These are phyloP conservation scores for Coniosporium tulheliwenetii DNA, from an alignment of 2,329 filamentous ascomycete species.

Conservation along the genomic window DNA sequence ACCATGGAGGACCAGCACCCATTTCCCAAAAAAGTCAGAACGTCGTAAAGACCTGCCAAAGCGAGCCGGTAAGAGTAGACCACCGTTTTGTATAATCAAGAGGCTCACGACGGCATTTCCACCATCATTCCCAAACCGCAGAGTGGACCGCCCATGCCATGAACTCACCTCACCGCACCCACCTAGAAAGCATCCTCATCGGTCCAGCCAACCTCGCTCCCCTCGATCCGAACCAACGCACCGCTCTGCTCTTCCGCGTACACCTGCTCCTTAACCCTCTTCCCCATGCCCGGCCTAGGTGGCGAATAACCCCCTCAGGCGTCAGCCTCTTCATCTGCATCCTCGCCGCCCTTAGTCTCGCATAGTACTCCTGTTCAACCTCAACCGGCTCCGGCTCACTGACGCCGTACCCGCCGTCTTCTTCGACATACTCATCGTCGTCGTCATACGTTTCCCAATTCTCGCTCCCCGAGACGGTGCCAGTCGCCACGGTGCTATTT, in stretches of 20 bases:
- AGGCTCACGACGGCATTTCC: too few relatives aligned
- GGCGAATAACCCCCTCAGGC: slow-evolving; percentile 18
- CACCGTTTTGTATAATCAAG: too few relatives aligned
- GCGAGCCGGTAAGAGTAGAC: too few relatives aligned
- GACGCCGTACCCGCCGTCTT: slow-evolving; percentile 27
- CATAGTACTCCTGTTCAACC: slow-evolving; percentile 63
- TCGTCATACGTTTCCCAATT: slow-evolving; percentile 98
- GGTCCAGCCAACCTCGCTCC: slow-evolving; percentile 18
- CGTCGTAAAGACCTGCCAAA: too few relatives aligned
- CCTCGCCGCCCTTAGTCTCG: slow-evolving; percentile 54
- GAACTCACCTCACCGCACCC: not conserved
- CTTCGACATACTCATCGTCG: slow-evolving; percentile 29
- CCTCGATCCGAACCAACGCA: too few relatives aligned
- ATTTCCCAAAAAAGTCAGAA: too few relatives aligned
- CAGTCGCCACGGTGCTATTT: slow-evolving; percentile 29
- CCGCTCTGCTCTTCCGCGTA: slow-evolving; percentile 9
- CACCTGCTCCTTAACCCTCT: slow-evolving; percentile 15
- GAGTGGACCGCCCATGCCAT: too few relatives aligned
- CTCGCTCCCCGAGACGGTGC: slow-evolving; percentile 66
- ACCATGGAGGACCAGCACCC: too few relatives aligned
- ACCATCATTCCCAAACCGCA: too few relatives aligned
- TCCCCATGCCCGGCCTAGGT: slow-evolving; percentile 9
- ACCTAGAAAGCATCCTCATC: slow-evolving; percentile 10
- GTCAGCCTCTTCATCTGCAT: slow-evolving; percentile 41
- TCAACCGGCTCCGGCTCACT: slow-evolving; percentile 43